phyloP scores from a whole-genome alignment of 495 filamentous ascomycete genomes.

The Talaromyces ruber region DNA sequence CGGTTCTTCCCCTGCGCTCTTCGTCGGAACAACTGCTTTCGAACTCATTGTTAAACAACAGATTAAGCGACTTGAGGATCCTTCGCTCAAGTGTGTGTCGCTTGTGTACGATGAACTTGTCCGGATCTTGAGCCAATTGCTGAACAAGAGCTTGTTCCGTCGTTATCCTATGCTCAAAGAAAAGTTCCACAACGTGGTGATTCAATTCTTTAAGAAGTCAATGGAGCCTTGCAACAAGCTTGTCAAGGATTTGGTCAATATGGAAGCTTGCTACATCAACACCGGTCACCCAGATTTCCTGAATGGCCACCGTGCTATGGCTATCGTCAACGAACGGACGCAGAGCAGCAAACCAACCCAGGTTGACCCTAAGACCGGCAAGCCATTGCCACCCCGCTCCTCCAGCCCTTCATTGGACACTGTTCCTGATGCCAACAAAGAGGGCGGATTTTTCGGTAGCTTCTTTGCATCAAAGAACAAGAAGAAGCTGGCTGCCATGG shows the following conservation, averaged over 20 bases:
- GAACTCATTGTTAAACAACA: slow-evolving; percentile 98
- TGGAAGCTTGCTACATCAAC: slow-evolving; percentile 98
- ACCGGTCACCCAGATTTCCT: slow-evolving; percentile 98
- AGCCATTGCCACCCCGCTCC: slow-evolving; percentile 73
- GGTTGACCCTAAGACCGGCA: slow-evolving; percentile 98
- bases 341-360: slow-evolving; percentile 76
- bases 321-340: slow-evolving; percentile 89
- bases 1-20: slow-evolving; percentile 91
- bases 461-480: slow-evolving; percentile 99
- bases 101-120: slow-evolving; percentile 97
- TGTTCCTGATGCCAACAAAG: slow-evolving; percentile 39
- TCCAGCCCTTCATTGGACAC: slow-evolving; percentile 58
- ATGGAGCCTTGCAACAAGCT: slow-evolving; percentile 98
- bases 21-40: slow-evolving; percentile 95
- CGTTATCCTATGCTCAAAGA: slow-evolving; percentile 92
- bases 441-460: slow-evolving; percentile 84
- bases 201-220: slow-evolving; percentile 92
- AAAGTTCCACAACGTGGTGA: slow-evolving; percentile 92
- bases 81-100: slow-evolving; percentile 91
- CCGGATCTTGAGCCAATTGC: slow-evolving; percentile 83
- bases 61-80: slow-evolving; percentile 94
- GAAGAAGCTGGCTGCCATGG: slow-evolving; percentile 99
- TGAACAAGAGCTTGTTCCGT: slow-evolving; percentile 83
- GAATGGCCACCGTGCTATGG: slow-evolving; percentile 94
- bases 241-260: slow-evolving; percentile 82